A percentile compares a stretch with the other conserved stretches of the same genome.
Conservation (phyloP, 1,284 basidiomycete species). For the Fomitopsis betulina region DNA sequence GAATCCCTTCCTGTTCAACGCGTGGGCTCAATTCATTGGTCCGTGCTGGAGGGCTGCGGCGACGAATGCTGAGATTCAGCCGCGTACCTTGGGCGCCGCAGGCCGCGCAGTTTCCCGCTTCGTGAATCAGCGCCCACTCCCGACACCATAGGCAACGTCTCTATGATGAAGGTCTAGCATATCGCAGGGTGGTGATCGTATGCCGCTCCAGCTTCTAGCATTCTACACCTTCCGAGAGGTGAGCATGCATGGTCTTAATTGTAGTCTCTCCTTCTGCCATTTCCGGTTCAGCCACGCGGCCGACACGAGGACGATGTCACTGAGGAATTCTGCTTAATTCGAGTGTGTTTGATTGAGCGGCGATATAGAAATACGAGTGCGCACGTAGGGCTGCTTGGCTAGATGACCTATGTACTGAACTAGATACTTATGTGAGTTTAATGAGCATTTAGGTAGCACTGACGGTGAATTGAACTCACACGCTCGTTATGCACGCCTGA, state of each 20-base stretch:
- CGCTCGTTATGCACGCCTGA: not conserved
- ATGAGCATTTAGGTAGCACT: no score
- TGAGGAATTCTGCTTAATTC: not conserved
- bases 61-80: not conserved
- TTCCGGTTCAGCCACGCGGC: not conserved
- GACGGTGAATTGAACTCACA: no score
- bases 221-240: not conserved
- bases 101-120: not conserved
- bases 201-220: not conserved
- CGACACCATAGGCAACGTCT: not conserved
- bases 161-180: not conserved
- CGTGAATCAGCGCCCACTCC: not conserved
- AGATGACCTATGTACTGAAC: no score
- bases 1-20: not conserved
- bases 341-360: not conserved
- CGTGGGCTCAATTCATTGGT: not conserved
- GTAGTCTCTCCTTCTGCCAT: not conserved
- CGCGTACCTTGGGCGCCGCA: not conserved
- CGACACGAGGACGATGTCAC: not conserved
- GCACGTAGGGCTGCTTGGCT: no score
- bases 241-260: not conserved
- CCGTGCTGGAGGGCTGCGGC: not conserved
- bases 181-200: not conserved
- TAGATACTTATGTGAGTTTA: no score
- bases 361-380: no score